phyloP scores from a whole-genome alignment of 768 basidiomycete genomes.

The Brasilioporus rufonigricans region DNA sequence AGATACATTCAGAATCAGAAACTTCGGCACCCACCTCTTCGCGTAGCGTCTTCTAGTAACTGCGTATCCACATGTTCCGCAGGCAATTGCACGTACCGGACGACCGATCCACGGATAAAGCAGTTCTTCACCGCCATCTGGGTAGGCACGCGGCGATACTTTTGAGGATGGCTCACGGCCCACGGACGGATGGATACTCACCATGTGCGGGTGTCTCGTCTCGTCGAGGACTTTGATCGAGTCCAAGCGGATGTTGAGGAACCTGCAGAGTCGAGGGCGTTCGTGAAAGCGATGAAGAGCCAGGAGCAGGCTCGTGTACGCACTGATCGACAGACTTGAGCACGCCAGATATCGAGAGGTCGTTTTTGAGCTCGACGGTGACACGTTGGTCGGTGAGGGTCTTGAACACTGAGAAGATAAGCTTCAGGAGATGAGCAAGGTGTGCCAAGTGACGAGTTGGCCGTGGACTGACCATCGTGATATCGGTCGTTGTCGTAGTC shows the following conservation, averaged over 20 bases:
- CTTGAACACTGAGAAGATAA: conserved; percentile 98
- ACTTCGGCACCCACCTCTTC: conserved; percentile 66
- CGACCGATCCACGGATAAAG: conserved; percentile 97
- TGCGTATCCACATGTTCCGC: conserved; percentile 94
- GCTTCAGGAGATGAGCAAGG: conserved; percentile 36
- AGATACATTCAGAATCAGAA: background rate
- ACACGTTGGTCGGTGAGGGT: conserved; percentile 97
- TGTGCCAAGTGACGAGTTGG: background rate
- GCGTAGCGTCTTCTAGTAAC: conserved; percentile 91
- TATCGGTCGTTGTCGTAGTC: background rate
- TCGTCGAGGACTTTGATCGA: conserved; percentile 91
- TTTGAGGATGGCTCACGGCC: background rate
- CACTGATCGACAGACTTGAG: conserved; percentile 98
- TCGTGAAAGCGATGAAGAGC: conserved; percentile 4
- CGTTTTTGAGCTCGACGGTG: conserved; percentile 98
- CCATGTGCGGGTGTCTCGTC: conserved; percentile 96
- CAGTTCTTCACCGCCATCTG: conserved; percentile 99
- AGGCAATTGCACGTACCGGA: conserved; percentile 94
- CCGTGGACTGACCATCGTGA: conserved; percentile 25
- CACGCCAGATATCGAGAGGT: conserved; percentile 92
- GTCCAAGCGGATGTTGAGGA: conserved; percentile 95
- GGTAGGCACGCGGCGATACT: background rate
- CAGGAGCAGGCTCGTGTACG: conserved; percentile 27
- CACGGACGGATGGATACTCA: conserved; percentile 32
- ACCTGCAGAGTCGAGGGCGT: conserved; percentile 44